A percentile compares a stretch with the other conserved stretches of the same genome.
Conservation (phyloP, 768 basidiomycete species). For the Crepidotus variabilis region DNA sequence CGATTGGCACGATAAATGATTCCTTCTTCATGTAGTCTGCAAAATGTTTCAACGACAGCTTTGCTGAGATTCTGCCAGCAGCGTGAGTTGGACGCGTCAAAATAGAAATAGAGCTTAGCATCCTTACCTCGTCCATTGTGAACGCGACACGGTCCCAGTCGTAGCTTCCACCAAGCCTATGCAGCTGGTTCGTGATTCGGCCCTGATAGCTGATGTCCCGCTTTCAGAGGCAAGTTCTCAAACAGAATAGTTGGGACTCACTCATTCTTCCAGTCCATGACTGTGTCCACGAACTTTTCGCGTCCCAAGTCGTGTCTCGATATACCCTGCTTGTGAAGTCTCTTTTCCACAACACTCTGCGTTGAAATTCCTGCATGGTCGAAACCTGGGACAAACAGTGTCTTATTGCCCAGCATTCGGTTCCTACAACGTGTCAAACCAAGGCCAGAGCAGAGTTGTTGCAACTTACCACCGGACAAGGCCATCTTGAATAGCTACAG, state of each 20-base stretch:
- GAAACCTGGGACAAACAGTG: conserved; percentile 89
- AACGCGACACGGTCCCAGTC: conserved; percentile 96
- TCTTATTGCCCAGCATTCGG: conserved; percentile 92
- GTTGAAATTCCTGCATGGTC: conserved; percentile 99
- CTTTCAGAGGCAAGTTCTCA: background rate
- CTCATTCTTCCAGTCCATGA: conserved; percentile 98
- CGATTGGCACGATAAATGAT: conserved; percentile 94
- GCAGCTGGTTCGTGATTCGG: conserved; percentile 88
- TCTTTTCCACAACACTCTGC: conserved; percentile 95
- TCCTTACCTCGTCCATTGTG: conserved; percentile 84
- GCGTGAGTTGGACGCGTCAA: background rate
- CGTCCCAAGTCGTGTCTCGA: conserved; percentile 94
- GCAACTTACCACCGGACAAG: conserved; percentile 82
- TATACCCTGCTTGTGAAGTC: conserved; percentile 81
- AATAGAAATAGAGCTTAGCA: background rate
- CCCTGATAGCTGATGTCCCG: conserved; percentile 68
- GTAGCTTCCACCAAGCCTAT: conserved; percentile 86
- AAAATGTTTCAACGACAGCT: conserved; percentile 92
- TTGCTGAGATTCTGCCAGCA: conserved; percentile 61
- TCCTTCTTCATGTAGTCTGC: conserved; percentile 85
- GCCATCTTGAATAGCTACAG: conserved; percentile 86
- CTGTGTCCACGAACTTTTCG: conserved; percentile 84
- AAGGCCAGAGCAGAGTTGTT: conserved; percentile 15
- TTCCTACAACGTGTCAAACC: conserved; percentile 52
- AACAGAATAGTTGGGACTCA: conserved; percentile 33